Conservation (phyloP, 225 moss, liverwort and hornwort species). For the Rhytidiadelphus loreus region DNA sequence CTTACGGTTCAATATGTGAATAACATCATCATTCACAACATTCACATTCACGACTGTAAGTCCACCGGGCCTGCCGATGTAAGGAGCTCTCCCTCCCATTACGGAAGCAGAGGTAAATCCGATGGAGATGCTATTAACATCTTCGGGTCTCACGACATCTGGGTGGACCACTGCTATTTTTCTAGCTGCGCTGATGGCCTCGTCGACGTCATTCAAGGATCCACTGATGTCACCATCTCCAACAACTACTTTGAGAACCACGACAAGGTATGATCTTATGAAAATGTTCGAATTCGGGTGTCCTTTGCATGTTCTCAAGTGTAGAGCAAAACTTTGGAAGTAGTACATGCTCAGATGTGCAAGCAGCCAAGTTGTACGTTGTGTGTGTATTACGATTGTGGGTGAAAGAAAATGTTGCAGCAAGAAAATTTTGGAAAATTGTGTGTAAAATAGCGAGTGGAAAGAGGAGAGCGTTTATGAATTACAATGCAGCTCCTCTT, state of each 20-base stretch:
- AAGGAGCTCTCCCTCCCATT: constrained; percentile 21
- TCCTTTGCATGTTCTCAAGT: background rate
- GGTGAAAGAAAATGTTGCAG: background rate
- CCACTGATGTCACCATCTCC: constrained; percentile 30
- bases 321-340: background rate
- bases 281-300: background rate
- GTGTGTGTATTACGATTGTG: background rate
- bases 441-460: background rate
- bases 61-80: background rate
- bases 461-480: background rate
- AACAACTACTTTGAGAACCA: constrained; percentile 16
- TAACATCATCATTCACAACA: background rate
- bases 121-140: constrained; percentile 30
- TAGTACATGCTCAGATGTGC: background rate
- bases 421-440: background rate
- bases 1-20: background rate
- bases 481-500: background rate
- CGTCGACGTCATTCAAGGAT: constrained; percentile 27
- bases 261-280: constrained; percentile 5
- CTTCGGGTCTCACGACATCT: constrained; percentile 3
- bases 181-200: constrained; percentile 24
- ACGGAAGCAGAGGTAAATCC: constrained; percentile 20
- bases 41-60: background rate
- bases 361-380: background rate
- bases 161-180: constrained; percentile 14